These are phyloP conservation scores for Nymphaea thermarum DNA, from an alignment of 164 flowering plant species.

Conservation along the genomic window DNA sequence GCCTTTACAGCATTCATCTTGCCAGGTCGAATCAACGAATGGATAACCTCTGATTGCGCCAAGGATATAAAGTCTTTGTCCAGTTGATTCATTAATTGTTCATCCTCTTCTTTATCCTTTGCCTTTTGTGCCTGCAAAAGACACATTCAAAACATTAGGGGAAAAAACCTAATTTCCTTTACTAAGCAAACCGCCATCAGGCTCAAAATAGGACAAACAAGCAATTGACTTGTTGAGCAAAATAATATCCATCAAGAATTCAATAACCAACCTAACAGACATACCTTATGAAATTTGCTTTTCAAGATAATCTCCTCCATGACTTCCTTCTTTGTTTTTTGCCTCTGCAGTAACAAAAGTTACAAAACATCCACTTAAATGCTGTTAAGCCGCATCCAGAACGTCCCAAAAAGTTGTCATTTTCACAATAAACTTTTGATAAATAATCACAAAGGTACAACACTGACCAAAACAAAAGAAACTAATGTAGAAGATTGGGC, in stretches of 20 bases:
- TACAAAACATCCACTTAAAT: not conserved
- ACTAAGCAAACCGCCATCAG: too few species aligned
- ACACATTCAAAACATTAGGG: too few species aligned
- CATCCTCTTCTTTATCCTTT: conserved; percentile 79
- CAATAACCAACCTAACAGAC: not conserved
- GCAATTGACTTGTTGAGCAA: not conserved
- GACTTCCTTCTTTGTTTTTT: conserved; percentile 75
- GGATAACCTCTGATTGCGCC: conserved; percentile 42
- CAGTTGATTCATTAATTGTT: conserved; percentile 53
- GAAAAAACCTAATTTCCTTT: too few species aligned
- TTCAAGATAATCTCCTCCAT: conserved; percentile 76
- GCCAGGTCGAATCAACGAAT: conserved; percentile 44
- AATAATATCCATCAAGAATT: not conserved
- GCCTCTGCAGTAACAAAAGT: conserved; percentile 43
- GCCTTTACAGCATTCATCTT: conserved; percentile 52
- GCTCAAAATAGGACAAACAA: too few species aligned
- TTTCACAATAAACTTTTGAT: too few species aligned
- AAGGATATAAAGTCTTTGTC: conserved; percentile 58
- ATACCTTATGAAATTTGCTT: conserved; percentile 78
- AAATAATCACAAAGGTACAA: too few species aligned
- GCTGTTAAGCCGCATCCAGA: too few species aligned
- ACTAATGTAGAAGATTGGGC: too few species aligned
- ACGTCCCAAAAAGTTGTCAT: too few species aligned
- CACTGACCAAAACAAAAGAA: too few species aligned
- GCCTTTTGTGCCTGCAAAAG: conserved; percentile 61